These are phyloP conservation scores for Mycosphaerelloides madeirae DNA, from an alignment of 2,329 filamentous ascomycete species.

Conservation along the genomic window DNA sequence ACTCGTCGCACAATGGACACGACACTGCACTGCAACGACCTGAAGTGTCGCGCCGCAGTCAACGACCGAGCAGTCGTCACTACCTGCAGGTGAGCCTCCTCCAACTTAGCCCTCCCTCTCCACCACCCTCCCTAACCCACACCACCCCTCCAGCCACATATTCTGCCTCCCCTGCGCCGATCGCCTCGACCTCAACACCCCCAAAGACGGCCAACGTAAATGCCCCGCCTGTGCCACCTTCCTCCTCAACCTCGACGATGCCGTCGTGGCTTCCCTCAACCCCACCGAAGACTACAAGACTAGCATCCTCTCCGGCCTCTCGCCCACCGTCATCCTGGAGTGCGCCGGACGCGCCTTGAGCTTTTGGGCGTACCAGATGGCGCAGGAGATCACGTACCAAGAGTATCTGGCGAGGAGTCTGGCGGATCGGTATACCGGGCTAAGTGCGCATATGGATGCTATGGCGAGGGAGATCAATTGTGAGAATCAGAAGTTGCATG, in stretches of 20 bases:
- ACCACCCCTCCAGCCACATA: slow-evolving; percentile 60
- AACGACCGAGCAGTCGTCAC: slow-evolving; percentile 73
- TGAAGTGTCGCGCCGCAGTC: slow-evolving; percentile 69
- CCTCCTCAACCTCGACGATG: slow-evolving; percentile 69
- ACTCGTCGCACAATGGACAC: slow-evolving; percentile 59
- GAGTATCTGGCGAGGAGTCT: slow-evolving; percentile 67
- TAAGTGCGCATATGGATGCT: slow-evolving; percentile 66
- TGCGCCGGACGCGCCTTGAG: slow-evolving; percentile 72
- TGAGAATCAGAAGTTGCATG: slow-evolving; percentile 63
- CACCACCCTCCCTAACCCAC: not conserved
- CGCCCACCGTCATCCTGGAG: slow-evolving; percentile 77
- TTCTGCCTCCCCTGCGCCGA: slow-evolving; percentile 76
- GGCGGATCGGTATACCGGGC: slow-evolving; percentile 62
- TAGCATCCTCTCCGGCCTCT: slow-evolving; percentile 75
- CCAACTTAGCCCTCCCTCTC: too few relatives aligned
- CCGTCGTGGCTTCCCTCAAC: slow-evolving; percentile 64
- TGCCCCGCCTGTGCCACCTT: slow-evolving; percentile 74
- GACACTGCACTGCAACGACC: slow-evolving; percentile 69
- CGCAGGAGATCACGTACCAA: slow-evolving; percentile 79
- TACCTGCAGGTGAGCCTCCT: slow-evolving; percentile 71
- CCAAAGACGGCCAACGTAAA: slow-evolving; percentile 48
- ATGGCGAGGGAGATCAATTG: slow-evolving; percentile 69
- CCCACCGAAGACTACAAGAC: slow-evolving; percentile 88
- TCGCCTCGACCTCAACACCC: slow-evolving; percentile 54
- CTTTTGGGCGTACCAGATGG: slow-evolving; percentile 84